These are phyloP conservation scores for Salicornia ramosissima DNA, from an alignment of 148 eudicot species.

Conservation along the genomic window DNA sequence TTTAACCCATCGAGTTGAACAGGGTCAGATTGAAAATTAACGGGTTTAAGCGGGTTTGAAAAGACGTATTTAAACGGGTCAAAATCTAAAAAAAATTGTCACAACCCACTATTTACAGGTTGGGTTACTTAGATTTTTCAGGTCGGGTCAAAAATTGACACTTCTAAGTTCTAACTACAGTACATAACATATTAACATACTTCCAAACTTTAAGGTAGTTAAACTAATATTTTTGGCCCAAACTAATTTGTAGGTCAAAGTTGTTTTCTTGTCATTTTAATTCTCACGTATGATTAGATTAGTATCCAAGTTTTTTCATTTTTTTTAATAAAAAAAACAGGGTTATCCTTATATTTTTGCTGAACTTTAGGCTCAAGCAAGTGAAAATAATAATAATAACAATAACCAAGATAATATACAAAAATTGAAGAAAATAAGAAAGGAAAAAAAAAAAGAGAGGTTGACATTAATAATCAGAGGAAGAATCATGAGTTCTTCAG, in stretches of 20 bases:
- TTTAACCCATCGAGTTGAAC: no score
- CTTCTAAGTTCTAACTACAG: no score
- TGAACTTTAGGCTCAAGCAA: conserved; percentile 17
- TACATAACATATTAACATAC: neutral
- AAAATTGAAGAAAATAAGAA: neutral
- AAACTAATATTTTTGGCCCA: neutral
- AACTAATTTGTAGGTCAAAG: conserved; percentile 8
- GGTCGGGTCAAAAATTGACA: no score
- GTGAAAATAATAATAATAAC: neutral
- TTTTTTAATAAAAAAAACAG: neutral
- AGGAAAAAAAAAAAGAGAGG: neutral
- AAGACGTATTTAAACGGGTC: no score
- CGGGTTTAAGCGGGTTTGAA: no score
- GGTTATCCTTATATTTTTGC: conserved; percentile 5
- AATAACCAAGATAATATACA: neutral
- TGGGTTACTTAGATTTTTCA: no score
- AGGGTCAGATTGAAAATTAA: no score
- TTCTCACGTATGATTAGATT: neutral
- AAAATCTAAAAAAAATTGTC: no score
- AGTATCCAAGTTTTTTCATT: neutral
- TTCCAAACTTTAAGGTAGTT: neutral
- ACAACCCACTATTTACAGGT: no score
- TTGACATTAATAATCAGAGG: conserved; percentile 14
- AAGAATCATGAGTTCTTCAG: conserved; percentile 22
- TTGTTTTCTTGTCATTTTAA: conserved; percentile 2